Percentiles rank a stretch among this genome's conserved stretches.
Evolutionary conservation across 2,329 filamentous ascomycete genomes (phyloP).

Genomic region (Aspergillus puulaauensis): DNA sequence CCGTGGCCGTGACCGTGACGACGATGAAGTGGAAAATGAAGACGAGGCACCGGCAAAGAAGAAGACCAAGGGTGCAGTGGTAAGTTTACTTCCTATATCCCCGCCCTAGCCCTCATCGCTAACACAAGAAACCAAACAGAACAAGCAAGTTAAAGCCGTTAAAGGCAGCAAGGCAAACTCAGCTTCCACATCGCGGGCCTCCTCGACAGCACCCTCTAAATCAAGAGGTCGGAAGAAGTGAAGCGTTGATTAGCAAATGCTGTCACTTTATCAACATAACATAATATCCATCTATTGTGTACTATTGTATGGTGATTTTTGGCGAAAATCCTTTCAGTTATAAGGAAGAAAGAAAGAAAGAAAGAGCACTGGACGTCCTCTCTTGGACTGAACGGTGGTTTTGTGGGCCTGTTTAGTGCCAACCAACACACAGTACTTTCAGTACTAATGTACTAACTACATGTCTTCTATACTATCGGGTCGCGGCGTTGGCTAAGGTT

Average conservation of each 20-base stretch:
- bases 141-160: constrained; percentile 87
- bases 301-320: constrained; percentile 5
- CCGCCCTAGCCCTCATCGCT: neutral
- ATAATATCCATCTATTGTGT: neutral
- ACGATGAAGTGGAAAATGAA: constrained; percentile 80
- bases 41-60: constrained; percentile 88
- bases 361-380: constrained; percentile 1
- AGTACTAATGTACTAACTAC: neutral
- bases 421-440: neutral
- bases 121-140: constrained; percentile 54
- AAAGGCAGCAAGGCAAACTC: constrained; percentile 77
- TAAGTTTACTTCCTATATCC: constrained; percentile 45
- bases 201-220: constrained; percentile 63
- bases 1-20: constrained; percentile 60
- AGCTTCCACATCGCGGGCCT: constrained; percentile 74
- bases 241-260: constrained; percentile 12
- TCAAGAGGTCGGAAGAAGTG: constrained; percentile 52
- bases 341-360: neutral
- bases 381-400: neutral
- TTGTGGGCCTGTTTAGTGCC: constrained; percentile 5
- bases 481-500: neutral
- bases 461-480: neutral
- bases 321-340: neutral
- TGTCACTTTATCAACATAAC: neutral
- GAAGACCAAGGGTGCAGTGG: constrained; percentile 89